phyloP scores from a whole-genome alignment of 495 filamentous ascomycete genomes.

The Penicillium bialowiezense region DNA sequence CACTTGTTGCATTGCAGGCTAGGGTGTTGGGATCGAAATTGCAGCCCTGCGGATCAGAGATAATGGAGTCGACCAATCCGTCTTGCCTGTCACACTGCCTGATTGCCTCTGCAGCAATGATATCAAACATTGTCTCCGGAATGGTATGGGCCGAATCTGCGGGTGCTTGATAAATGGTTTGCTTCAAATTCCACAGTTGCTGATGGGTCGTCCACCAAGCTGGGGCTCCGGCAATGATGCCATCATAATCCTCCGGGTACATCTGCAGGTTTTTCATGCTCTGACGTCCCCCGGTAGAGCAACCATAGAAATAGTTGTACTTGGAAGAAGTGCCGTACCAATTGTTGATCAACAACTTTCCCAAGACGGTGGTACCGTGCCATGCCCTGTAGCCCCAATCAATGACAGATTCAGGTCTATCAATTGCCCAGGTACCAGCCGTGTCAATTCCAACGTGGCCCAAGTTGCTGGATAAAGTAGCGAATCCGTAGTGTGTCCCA shows the following conservation, averaged over 20 bases:
- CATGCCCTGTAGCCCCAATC: conserved; percentile 21
- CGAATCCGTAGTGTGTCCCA: conserved; percentile 46
- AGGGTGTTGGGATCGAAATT: conserved; percentile 41
- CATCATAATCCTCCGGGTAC: conserved; percentile 43
- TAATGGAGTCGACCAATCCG: conserved; percentile 52
- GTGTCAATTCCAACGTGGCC: conserved; percentile 44
- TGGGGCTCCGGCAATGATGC: conserved; percentile 25
- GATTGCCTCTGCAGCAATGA: conserved; percentile 7
- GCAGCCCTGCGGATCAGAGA: conserved; percentile 49
- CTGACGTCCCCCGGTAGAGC: conserved; percentile 59
- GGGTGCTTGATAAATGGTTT: conserved; percentile 27
- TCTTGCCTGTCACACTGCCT: conserved; percentile 55
- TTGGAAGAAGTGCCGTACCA: conserved; percentile 43
- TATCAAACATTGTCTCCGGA: conserved; percentile 7
- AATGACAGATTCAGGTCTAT: conserved; percentile 33
- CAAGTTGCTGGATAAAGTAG: conserved; percentile 53
- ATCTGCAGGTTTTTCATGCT: conserved; percentile 52
- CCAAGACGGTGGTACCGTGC: conserved; percentile 20
- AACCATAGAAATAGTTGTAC: conserved; percentile 56
- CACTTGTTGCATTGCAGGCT: conserved; percentile 30
- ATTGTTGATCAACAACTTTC: conserved; percentile 27
- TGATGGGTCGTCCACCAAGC: conserved; percentile 50
- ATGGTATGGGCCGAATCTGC: conserved; percentile 7
- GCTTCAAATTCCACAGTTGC: conserved; percentile 46
- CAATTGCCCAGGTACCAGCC: conserved; percentile 46